Evolutionary conservation across 129 eudicot genomes (phyloP), one percentile per base, ranked within the genome.

Genomic region (Lonicera japonica): DNA sequence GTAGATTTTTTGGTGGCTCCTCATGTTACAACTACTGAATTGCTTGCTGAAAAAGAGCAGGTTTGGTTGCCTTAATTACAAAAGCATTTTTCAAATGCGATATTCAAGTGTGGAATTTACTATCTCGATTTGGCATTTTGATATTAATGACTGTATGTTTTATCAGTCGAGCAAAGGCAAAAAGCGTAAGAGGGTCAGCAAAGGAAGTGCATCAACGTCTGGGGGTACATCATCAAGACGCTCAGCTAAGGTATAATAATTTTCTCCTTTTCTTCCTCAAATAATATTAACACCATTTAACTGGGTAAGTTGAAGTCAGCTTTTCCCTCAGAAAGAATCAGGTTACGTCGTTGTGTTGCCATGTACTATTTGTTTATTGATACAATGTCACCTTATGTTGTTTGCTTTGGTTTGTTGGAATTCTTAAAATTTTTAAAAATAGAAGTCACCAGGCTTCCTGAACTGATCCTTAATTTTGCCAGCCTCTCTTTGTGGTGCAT

Each of bases 21-120:
- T 70, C 89, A 85, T 74, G 86, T 87, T 43, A 88, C 99, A 17
- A 79, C 89, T 29, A 66, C 81, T 10, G 96, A 85, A n/a, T 62
- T 79, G 56, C 89, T 85, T 46, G 74, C 92, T 61, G 99, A 88
- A 55, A 85, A 88, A 70, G 96, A 94, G 5, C 95, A 79, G 99
- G 99, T 94, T 58, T 52, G 60, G 39, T 51, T 58, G 55, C 65
- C 7, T 57, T 11, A 19, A 46, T n/a, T n/a, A n/a, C n/a, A n/a
- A n/a, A 19, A 14, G 18, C 23, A 48, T 56, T 38, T 38, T 38
- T 38, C 5, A 38, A 10, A 52, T n/a, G n/a, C n/a, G n/a, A 16
- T 21, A 36, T 10, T 21, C 8, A 21, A 13, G 38, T 45, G 11
- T 0, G 13, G 14, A 20, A 15, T 22, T 59, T 14, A 15, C 36